These are phyloP conservation scores for Ganoderma lucidum DNA, from an alignment of 1,284 basidiomycete species.

Conservation along the genomic window DNA sequence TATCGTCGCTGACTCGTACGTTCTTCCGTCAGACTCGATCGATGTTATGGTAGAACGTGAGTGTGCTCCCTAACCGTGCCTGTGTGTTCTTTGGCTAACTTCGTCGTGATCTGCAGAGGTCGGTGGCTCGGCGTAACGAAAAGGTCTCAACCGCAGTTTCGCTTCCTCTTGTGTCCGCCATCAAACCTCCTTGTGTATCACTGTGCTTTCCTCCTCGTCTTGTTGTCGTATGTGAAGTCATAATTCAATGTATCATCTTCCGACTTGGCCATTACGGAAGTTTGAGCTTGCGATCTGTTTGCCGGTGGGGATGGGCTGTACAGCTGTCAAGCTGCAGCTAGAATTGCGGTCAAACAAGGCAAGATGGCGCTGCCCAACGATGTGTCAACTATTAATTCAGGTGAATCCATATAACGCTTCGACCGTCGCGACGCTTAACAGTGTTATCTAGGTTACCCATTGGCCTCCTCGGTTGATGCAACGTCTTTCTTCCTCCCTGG, in stretches of 20 bases:
- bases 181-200: slow-evolving; percentile 23
- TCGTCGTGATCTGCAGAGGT: slow-evolving; percentile 41
- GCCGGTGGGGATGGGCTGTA: too few species aligned
- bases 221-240: slow-evolving; percentile 37
- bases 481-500: too few species aligned
- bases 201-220: slow-evolving; percentile 23
- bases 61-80: slow-evolving; percentile 43
- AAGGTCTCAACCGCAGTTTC: slow-evolving; percentile 16
- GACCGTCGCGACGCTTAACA: too few species aligned
- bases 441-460: too few species aligned
- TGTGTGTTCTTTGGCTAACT: slow-evolving; percentile 5
- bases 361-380: too few species aligned
- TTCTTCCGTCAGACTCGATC: slow-evolving; percentile 68
- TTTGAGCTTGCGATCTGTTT: not conserved
- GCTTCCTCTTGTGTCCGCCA: not conserved
- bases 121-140: slow-evolving; percentile 42
- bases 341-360: too few species aligned
- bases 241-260: slow-evolving; percentile 31
- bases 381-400: too few species aligned
- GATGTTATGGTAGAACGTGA: slow-evolving; percentile 94
- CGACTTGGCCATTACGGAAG: not conserved
- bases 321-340: too few species aligned
- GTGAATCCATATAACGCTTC: too few species aligned
- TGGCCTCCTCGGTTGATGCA: too few species aligned
- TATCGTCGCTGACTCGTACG: slow-evolving; percentile 12